These are phyloP conservation scores for Calonectria henricotiae DNA, from an alignment of 2,329 filamentous ascomycete species.

Conservation along the genomic window DNA sequence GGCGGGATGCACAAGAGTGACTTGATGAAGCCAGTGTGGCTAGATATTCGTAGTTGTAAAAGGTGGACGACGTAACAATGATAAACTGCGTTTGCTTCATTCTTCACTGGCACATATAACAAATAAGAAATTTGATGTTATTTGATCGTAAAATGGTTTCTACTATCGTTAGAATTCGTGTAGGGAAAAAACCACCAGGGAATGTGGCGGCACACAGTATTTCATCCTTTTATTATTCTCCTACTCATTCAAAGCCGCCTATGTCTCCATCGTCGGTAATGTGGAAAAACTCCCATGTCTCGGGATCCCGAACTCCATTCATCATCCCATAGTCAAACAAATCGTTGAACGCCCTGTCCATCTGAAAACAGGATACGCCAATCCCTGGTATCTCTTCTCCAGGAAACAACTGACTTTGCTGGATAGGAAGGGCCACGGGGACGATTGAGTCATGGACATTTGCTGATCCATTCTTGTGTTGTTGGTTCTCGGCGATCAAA, in stretches of 20 bases:
- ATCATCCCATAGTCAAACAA: constrained; percentile 35
- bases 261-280: not conserved
- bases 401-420: not conserved
- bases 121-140: too few relatives aligned
- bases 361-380: constrained; percentile 17
- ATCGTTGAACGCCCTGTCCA: constrained; percentile 31
- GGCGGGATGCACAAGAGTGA: too few relatives aligned
- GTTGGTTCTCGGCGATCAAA: not conserved
- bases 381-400: constrained; percentile 4
- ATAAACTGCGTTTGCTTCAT: too few relatives aligned
- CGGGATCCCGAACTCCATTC: constrained; percentile 33
- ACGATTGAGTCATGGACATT: not conserved
- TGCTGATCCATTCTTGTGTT: not conserved
- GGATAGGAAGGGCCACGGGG: constrained; percentile 23
- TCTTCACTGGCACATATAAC: too few relatives aligned
- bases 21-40: too few relatives aligned
- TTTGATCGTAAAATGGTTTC: too few relatives aligned
- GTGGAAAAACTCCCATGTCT: constrained; percentile 36
- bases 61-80: too few relatives aligned
- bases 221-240: not conserved
- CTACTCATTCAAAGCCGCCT: not conserved
- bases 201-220: not conserved
- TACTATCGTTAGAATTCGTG: too few relatives aligned
- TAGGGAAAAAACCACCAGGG: too few relatives aligned
- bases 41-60: too few relatives aligned